Evolutionary conservation across 1,139 yeast genomes (phyloP).

Genomic region (Debaryomycetaceae sp.): DNA sequence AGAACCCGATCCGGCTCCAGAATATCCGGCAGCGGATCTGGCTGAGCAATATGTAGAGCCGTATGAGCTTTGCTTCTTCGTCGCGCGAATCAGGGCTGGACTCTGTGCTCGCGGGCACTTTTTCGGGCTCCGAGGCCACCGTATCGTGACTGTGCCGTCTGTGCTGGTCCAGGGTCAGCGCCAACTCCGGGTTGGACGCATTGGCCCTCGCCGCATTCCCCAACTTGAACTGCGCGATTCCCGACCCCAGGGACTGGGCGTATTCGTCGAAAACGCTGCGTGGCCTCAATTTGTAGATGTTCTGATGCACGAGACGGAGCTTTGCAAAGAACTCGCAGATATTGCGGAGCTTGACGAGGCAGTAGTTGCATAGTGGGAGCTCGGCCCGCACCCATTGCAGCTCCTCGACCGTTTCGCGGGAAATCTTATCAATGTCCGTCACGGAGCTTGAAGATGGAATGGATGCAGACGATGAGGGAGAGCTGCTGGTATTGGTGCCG

Average conservation of each 20-base stretch:
- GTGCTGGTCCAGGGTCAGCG: not conserved
- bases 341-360: conserved; percentile 68
- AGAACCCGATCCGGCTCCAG: conserved; percentile 76
- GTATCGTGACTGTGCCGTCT: not conserved
- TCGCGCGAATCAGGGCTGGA: conserved; percentile 6
- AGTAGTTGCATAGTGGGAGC: conserved; percentile 71
- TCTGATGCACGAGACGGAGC: conserved; percentile 50
- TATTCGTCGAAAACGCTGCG: conserved; percentile 14
- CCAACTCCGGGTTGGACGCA: not conserved
- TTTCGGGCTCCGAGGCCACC: not conserved
- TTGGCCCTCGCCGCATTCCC: conserved; percentile 4
- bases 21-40: conserved; percentile 40
- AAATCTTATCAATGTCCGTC: conserved; percentile 3
- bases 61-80: conserved; percentile 12
- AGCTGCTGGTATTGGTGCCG: not conserved
- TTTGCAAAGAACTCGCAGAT: conserved; percentile 73
- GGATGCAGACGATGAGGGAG: conserved; percentile 4
- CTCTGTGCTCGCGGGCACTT: conserved; percentile 1
- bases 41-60: conserved; percentile 14
- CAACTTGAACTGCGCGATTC: conserved; percentile 11
- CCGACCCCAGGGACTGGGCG: conserved; percentile 4
- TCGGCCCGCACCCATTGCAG: conserved; percentile 8
- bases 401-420: conserved; percentile 3
- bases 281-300: conserved; percentile 29
- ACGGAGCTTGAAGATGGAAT: conserved; percentile 4